Evolutionary conservation across 2,329 filamentous ascomycete genomes (phyloP).

Genomic region (Botrytis fragariae): DNA sequence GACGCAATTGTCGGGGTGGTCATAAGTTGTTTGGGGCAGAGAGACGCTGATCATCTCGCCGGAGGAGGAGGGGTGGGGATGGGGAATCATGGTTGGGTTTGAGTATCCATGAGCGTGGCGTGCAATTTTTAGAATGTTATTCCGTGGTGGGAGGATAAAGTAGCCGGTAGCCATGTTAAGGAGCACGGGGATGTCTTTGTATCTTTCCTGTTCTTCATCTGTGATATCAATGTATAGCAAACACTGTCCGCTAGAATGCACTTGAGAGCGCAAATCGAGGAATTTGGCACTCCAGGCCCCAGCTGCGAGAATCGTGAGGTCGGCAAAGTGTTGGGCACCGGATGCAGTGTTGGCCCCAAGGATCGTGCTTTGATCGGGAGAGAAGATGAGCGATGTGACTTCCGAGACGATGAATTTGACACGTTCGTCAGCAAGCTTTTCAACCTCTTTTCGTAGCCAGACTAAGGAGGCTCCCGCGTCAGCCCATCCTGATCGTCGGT

Average conservation of each 20-base stretch:
- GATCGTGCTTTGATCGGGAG: conserved; percentile 35
- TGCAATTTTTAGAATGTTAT: conserved; percentile 56
- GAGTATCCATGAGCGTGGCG: conserved; percentile 59
- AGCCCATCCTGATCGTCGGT: conserved; percentile 75
- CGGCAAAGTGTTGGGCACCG: conserved; percentile 55
- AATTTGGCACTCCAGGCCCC: conserved; percentile 84
- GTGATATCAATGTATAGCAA: conserved; percentile 76
- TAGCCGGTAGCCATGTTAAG: conserved; percentile 69
- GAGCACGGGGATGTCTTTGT: conserved; percentile 67
- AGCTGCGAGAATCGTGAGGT: conserved; percentile 75
- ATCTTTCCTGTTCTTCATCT: conserved; percentile 62
- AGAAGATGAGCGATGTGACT: conserved; percentile 31
- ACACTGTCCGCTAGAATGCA: conserved; percentile 77
- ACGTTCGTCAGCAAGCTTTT: conserved; percentile 30
- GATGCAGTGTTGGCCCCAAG: conserved; percentile 58
- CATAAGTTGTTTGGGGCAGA: conserved; percentile 28
- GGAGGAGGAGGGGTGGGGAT: conserved; percentile 24
- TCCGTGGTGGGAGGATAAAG: conserved; percentile 70
- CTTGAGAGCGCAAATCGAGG: conserved; percentile 73
- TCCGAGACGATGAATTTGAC: conserved; percentile 54
- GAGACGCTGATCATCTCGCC: conserved; percentile 23
- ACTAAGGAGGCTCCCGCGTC: conserved; percentile 70
- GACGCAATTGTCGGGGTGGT: conserved; percentile 28
- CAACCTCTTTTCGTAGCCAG: conserved; percentile 48
- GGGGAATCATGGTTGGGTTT: conserved; percentile 40